These are phyloP conservation scores for Malbranchea zuffiana DNA, from an alignment of 2,329 filamentous ascomycete species.

Conservation along the genomic window DNA sequence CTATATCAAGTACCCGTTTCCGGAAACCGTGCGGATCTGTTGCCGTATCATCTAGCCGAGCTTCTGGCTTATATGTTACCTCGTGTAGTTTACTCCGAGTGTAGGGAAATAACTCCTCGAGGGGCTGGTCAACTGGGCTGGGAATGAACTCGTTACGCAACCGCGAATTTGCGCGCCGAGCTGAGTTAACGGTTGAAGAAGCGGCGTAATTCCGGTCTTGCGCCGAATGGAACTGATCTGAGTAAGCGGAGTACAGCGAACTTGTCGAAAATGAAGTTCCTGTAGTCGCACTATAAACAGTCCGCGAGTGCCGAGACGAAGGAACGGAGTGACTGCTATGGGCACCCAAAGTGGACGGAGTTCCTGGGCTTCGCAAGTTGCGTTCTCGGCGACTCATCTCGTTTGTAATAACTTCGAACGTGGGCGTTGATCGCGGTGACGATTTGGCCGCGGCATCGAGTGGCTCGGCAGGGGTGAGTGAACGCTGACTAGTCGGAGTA, in stretches of 20 bases:
- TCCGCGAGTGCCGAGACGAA: constrained; percentile 33
- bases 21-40: constrained; percentile 68
- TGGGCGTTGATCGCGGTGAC: constrained; percentile 1
- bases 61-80: constrained; percentile 65
- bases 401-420: constrained; percentile 7
- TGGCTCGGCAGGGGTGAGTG: constrained; percentile 4
- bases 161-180: constrained; percentile 47
- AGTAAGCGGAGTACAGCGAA: too few relatives aligned
- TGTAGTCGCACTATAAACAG: constrained; percentile 35
- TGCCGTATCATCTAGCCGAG: constrained; percentile 45
- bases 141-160: constrained; percentile 69
- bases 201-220: constrained; percentile 29
- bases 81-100: constrained; percentile 71
- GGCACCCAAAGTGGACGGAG: constrained; percentile 44
- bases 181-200: constrained; percentile 35
- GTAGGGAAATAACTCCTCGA: constrained; percentile 75
- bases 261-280: constrained; percentile 38
- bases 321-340: constrained; percentile 31
- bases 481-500: constrained; percentile 1
- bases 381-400: not conserved
- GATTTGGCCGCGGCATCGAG: constrained; percentile 6
- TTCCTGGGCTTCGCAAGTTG: constrained; percentile 45
- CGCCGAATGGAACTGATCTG: constrained; percentile 20
- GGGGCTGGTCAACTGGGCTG: constrained; percentile 62
- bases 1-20: constrained; percentile 79